These are phyloP conservation scores for Claviceps sorghi DNA, from an alignment of 2,329 filamentous ascomycete species.

Conservation along the genomic window DNA sequence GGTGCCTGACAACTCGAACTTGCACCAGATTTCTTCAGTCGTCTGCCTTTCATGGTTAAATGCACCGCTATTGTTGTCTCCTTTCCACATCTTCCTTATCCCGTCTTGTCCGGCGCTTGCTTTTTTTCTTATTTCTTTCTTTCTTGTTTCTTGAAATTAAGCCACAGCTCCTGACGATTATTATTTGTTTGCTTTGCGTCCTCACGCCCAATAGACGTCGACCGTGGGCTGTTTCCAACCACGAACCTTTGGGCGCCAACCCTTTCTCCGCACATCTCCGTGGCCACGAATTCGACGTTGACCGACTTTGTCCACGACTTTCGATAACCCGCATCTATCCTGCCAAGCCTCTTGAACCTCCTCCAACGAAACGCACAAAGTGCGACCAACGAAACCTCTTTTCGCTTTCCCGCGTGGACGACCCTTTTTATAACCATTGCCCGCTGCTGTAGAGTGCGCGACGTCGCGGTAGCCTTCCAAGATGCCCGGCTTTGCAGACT, in stretches of 20 bases:
- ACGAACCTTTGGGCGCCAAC: neutral
- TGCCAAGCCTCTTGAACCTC: neutral
- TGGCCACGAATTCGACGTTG: neutral
- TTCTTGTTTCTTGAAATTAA: no score
- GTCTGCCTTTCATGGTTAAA: neutral
- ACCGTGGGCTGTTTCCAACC: neutral
- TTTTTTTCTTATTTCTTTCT: no score
- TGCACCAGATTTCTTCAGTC: neutral
- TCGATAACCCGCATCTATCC: neutral
- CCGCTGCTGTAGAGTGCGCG: neutral
- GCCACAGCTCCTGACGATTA: neutral
- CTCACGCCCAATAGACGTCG: neutral
- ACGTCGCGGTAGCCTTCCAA: conserved; percentile 17
- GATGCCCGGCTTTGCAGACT: conserved; percentile 85
- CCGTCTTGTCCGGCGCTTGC: neutral
- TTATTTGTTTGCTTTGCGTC: neutral
- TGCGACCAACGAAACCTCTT: neutral
- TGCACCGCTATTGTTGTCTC: neutral
- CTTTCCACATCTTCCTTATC: neutral
- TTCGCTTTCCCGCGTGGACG: neutral
- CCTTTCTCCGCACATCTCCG: neutral
- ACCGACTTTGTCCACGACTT: neutral
- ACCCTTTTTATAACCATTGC: neutral
- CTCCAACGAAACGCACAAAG: neutral
- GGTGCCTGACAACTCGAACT: neutral